Conservation (phyloP, 306 rosid species). For the Castanopsis chinensis region DNA sequence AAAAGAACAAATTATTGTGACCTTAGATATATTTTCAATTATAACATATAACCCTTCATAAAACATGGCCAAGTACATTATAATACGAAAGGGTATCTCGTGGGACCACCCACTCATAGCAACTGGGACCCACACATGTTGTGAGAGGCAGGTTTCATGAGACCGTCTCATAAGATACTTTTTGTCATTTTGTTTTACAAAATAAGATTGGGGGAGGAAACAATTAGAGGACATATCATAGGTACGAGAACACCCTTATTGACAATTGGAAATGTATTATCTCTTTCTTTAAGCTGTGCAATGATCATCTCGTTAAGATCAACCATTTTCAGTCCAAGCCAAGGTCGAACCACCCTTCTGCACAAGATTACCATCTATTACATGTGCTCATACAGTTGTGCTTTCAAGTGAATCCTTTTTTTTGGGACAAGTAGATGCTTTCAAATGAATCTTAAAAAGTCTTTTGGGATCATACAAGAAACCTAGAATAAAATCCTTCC, state of each 20-base stretch:
- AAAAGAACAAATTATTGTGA: neutral
- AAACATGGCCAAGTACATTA: too few species aligned
- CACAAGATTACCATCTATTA: constrained; percentile 13
- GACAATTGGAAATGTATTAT: constrained; percentile 69
- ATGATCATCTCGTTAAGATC: constrained; percentile 77
- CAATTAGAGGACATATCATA: constrained; percentile 43
- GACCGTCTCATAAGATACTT: too few species aligned
- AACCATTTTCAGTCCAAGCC: constrained; percentile 94
- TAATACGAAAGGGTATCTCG: too few species aligned
- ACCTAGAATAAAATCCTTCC: neutral
- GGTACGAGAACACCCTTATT: constrained; percentile 75
- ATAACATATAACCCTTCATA: too few species aligned
- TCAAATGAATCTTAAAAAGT: neutral
- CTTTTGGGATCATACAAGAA: neutral
- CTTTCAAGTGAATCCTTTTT: neutral
- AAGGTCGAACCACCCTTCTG: constrained; percentile 93
- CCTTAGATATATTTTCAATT: too few species aligned
- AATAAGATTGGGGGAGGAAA: constrained; percentile 5
- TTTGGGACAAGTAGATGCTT: too few species aligned
- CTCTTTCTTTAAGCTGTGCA: constrained; percentile 67
- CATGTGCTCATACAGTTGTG: constrained; percentile 3
- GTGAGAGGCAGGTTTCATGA: too few species aligned
- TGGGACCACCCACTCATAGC: too few species aligned
- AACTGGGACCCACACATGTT: too few species aligned
- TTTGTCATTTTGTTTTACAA: too few species aligned